These are phyloP conservation scores for Protoeuglena noctilucae DNA, from an alignment of 139 green algal genomes.

Conservation along the genomic window DNA sequence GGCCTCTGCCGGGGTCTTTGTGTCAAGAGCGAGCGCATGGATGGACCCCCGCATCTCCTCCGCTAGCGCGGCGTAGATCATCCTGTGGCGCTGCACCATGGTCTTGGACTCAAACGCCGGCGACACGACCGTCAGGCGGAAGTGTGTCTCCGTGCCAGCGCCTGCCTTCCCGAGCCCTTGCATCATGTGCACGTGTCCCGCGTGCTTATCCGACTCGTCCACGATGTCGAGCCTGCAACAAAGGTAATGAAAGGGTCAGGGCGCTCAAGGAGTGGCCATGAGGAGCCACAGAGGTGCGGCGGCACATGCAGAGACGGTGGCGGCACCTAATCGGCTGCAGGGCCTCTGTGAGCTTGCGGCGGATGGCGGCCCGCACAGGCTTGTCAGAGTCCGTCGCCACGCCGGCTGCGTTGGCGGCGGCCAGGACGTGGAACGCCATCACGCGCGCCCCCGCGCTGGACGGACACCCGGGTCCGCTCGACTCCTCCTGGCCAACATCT, in stretches of 20 bases:
- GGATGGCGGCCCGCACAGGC: conserved; percentile 25
- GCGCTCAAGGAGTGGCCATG: neutral
- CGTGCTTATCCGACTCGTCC: conserved; percentile 39
- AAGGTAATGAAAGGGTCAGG: neutral
- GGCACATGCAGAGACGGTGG: neutral
- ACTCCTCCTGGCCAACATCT: no score
- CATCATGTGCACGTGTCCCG: conserved; percentile 24
- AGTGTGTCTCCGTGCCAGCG: conserved; percentile 34
- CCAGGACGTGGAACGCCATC: neutral
- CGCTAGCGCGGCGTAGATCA: conserved; percentile 35
- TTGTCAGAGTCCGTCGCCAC: no score
- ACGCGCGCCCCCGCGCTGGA: no score
- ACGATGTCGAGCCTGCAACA: conserved; percentile 21
- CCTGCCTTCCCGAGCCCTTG: conserved; percentile 1
- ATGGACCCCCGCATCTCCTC: conserved; percentile 34
- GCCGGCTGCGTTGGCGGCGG: no score
- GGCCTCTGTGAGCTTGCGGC: conserved; percentile 17
- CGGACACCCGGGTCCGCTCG: no score
- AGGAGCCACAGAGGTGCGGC: neutral
- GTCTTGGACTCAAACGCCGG: conserved; percentile 34
- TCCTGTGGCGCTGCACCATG: conserved; percentile 36
- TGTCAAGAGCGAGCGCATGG: conserved; percentile 37
- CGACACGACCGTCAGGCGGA: conserved; percentile 33
- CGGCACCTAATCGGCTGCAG: conserved; percentile 12
- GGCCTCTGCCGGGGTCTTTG: conserved; percentile 34